phyloP scores from a whole-genome alignment of 306 rosid species.

The Rosa multiflora region DNA sequence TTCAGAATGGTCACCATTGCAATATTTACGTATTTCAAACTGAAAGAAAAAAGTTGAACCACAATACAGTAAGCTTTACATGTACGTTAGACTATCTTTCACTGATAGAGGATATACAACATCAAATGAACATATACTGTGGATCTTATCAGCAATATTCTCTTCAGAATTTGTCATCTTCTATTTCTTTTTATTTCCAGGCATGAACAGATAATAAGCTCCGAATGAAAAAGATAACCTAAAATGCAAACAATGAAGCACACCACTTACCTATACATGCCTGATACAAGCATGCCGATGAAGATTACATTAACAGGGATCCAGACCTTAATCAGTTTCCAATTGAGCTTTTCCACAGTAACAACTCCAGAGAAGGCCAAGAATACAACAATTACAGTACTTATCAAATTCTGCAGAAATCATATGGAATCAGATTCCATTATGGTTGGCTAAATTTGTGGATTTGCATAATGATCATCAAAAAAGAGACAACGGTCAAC shows the following conservation, averaged over 20 bases:
- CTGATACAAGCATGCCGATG: conserved; percentile 84
- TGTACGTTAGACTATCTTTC: conserved; percentile 13
- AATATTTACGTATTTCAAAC: conserved; percentile 79
- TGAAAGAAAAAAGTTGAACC: conserved; percentile 37
- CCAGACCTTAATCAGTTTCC: conserved; percentile 86
- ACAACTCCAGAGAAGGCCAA: conserved; percentile 57
- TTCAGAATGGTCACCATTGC: conserved; percentile 99
- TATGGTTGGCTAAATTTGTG: not conserved
- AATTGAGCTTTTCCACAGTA: conserved; percentile 65
- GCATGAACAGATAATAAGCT: not conserved
- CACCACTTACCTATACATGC: conserved; percentile 76
- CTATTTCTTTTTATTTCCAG: not conserved
- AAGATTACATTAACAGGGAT: conserved; percentile 86
- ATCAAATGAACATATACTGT: conserved; percentile 1
- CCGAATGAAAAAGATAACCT: not conserved
- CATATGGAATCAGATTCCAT: conserved; percentile 7
- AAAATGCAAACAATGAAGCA: not conserved
- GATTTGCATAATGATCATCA: not conserved
- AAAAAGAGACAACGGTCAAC: not conserved
- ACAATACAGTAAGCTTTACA: conserved; percentile 14
- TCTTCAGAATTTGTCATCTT: conserved; percentile 4
- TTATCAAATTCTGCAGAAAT: conserved; percentile 69
- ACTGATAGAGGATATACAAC: conserved; percentile 5
- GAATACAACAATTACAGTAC: conserved; percentile 59
- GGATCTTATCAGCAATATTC: conserved; percentile 18